A percentile compares a stretch with the other conserved stretches of the same genome.
Evolutionary conservation across 2,329 filamentous ascomycete genomes (phyloP).

Genomic region (Verticillium nubilum): DNA sequence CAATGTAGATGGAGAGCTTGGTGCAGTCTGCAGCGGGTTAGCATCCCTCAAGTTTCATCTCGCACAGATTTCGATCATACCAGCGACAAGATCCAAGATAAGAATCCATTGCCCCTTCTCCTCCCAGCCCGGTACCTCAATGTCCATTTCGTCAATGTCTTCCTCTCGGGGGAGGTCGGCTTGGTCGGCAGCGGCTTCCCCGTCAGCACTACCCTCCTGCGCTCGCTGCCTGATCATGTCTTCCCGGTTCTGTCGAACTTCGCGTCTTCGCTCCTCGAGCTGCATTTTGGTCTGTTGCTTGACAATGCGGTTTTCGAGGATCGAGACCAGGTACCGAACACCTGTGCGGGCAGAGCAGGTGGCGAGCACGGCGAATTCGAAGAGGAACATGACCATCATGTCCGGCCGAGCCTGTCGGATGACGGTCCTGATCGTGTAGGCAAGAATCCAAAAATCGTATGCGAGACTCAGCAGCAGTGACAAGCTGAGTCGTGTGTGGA

Average conservation of each 20-base stretch:
- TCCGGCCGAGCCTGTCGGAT: slow-evolving; percentile 85
- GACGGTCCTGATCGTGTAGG: slow-evolving; percentile 76
- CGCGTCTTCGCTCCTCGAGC: slow-evolving; percentile 60
- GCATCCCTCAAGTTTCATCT: background rate
- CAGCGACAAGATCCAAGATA: slow-evolving; percentile 76
- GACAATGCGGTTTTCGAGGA: slow-evolving; percentile 72
- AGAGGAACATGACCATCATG: slow-evolving; percentile 99
- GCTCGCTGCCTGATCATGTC: slow-evolving; percentile 45
- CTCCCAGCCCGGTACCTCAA: slow-evolving; percentile 94
- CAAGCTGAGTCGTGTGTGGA: slow-evolving; percentile 75
- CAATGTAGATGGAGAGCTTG: slow-evolving; percentile 82
- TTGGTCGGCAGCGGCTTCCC: slow-evolving; percentile 35
- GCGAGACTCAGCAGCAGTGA: slow-evolving; percentile 74
- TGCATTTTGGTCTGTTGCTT: slow-evolving; percentile 67
- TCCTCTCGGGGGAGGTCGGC: slow-evolving; percentile 58
- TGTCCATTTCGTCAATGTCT: slow-evolving; percentile 86
- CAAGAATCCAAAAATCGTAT: slow-evolving; percentile 76
- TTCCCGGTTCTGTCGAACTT: slow-evolving; percentile 56
- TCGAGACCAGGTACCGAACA: slow-evolving; percentile 70
- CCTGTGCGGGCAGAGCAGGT: slow-evolving; percentile 77
- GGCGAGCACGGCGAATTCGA: slow-evolving; percentile 86
- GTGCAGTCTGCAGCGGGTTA: slow-evolving; percentile 61
- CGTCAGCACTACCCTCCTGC: slow-evolving; percentile 41
- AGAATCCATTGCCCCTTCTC: slow-evolving; percentile 91
- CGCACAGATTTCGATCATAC: slow-evolving; percentile 31